Evolutionary conservation across 2,329 filamentous ascomycete genomes (phyloP).

Genomic region (Colletotrichum orchidophilum): DNA sequence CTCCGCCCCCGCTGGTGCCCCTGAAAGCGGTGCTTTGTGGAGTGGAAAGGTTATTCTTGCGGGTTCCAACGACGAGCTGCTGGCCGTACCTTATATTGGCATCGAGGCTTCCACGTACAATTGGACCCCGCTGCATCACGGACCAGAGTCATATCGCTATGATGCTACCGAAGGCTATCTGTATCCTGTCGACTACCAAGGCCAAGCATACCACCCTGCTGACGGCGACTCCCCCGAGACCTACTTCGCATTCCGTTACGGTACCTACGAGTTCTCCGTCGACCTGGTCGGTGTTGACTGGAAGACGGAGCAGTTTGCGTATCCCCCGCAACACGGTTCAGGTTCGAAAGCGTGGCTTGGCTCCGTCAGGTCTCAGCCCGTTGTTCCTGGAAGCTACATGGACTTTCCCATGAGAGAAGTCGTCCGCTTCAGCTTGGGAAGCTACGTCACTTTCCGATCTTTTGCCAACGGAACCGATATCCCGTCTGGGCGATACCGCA

Average conservation of each 20-base stretch:
- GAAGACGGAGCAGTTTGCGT: conserved; percentile 29
- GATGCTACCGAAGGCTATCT: conserved; percentile 28
- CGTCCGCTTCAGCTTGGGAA: conserved; percentile 27
- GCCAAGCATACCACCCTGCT: conserved; percentile 26
- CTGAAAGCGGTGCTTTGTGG: conserved; percentile 36
- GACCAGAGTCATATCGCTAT: conserved; percentile 32
- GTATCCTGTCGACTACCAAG: conserved; percentile 33
- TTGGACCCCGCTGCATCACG: conserved; percentile 35
- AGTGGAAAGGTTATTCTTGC: conserved; percentile 37
- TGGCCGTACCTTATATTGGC: conserved; percentile 36
- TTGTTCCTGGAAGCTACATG: not conserved
- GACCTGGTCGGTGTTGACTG: conserved; percentile 35
- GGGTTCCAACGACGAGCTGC: conserved; percentile 32
- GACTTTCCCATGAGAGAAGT: conserved; percentile 26
- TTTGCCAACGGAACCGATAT: conserved; percentile 33
- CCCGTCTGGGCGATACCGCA: conserved; percentile 30
- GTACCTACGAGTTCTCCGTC: conserved; percentile 36
- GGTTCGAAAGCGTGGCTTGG: conserved; percentile 30
- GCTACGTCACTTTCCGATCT: conserved; percentile 31
- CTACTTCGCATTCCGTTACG: conserved; percentile 36
- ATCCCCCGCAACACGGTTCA: conserved; percentile 24
- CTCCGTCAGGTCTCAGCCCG: conserved; percentile 15
- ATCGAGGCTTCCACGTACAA: conserved; percentile 37
- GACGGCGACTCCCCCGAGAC: conserved; percentile 33
- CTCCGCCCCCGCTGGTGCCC: conserved; percentile 9